Base-by-base conservation (phyloP, 306 rosid genomes). In the Amphicarpaea edgeworthii region DNA sequence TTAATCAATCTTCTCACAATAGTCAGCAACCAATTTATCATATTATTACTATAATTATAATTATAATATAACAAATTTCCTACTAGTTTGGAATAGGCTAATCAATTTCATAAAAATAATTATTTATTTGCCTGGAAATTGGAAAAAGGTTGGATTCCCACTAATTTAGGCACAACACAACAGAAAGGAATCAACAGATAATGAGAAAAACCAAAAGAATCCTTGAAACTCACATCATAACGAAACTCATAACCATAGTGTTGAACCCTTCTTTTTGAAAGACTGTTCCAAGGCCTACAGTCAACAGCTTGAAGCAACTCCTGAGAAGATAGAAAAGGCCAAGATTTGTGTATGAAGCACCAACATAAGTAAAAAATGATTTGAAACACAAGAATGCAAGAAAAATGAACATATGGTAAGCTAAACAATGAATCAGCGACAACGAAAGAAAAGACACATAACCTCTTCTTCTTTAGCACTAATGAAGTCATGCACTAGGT, bases 241-340 rank as follows among this genome's bases (percentile, higher is more conserved):
- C 90, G 80, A 78, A 94, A 94, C 72, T 91, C 96, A 79, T 85
- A 94, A 61, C 97, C 97, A 78, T 94, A 91, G 79, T 90, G 98
- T 80, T 94, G 98, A 88, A 94, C 97, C 84, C 95, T 91, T 76
- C 98, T 86, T 86, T 91, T 91, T 6, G 97, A 68, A 57, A 90
- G 95, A 82, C 79, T 63, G 20, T 83, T 86, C 98, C 96, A 94
- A 49, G 93, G 91, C 51, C 83, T 77, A 49, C 66, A 60, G 82
- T 94, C 98, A 76, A 94, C 93, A 46, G 89, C 90, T 54, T 60
- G 77, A 21, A 94, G 91, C 72, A 94, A 80, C 55, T 75, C 91
- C 96, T 91, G 75, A 70, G 68, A 72, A 76, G 57, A 70, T 55
- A 49, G 57, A 51, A 64, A 82, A 49, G 10, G 16, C 17, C 45